These are phyloP conservation scores for Daldinia concentrica DNA, from an alignment of 495 filamentous ascomycete genomes.

Conservation along the genomic window DNA sequence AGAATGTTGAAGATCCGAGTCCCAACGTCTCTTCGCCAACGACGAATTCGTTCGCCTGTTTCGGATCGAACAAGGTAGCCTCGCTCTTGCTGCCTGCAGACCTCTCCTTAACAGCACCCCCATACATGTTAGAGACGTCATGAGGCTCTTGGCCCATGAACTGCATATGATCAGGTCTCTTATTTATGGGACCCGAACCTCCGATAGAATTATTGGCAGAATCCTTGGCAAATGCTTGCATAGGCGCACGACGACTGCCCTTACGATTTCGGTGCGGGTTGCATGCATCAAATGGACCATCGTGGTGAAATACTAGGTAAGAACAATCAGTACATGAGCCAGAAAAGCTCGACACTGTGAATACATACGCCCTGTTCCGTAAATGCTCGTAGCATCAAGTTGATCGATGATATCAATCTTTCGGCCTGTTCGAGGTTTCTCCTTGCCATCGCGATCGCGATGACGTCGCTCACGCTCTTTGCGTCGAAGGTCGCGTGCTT, in stretches of 20 bases:
- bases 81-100: constrained; percentile 48
- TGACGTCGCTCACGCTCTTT: constrained; percentile 74
- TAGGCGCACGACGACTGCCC: constrained; percentile 83
- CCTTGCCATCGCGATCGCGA: constrained; percentile 69
- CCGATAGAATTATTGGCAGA: constrained; percentile 92
- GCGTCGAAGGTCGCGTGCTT: constrained; percentile 73
- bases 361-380: constrained; percentile 88
- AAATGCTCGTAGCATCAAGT: constrained; percentile 96
- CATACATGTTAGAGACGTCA: constrained; percentile 88
- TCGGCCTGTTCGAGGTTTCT: constrained; percentile 64
- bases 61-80: constrained; percentile 59
- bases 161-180: constrained; percentile 80
- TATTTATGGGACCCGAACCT: constrained; percentile 84
- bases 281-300: constrained; percentile 97
- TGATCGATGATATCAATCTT: constrained; percentile 95
- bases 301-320: constrained; percentile 90
- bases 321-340: constrained; percentile 13
- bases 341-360: background rate
- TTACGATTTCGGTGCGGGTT: constrained; percentile 95
- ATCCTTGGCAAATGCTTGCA: constrained; percentile 94
- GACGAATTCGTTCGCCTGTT: constrained; percentile 69
- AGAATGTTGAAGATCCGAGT: constrained; percentile 92
- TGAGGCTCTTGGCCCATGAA: constrained; percentile 80
- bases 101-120: constrained; percentile 46
- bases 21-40: constrained; percentile 86